Percentiles rank a stretch among this genome's conserved stretches.
Evolutionary conservation across 768 basidiomycete species (phyloP).

Genomic region (Auriscalpium microsporum): DNA sequence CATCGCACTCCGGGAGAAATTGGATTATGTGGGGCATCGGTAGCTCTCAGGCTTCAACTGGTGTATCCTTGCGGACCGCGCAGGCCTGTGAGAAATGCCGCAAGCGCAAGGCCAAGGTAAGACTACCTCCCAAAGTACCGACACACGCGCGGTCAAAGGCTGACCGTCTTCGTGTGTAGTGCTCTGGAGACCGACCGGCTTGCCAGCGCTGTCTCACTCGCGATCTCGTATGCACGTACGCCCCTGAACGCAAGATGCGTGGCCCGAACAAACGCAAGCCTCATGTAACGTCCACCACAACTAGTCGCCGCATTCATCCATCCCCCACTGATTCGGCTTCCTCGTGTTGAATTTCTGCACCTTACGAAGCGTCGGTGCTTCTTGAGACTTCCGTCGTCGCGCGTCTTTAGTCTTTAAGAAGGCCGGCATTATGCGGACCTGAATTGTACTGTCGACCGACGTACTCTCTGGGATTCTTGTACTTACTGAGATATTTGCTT

Average conservation of each 20-base stretch:
- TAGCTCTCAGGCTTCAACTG: no score
- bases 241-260: constrained; percentile 53
- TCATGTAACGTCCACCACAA: background rate
- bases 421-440: no score
- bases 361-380: no score
- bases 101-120: constrained; percentile 64
- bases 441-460: no score
- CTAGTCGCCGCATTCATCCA: background rate
- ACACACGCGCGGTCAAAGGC: background rate
- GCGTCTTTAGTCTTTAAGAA: no score
- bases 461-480: no score
- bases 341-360: no score
- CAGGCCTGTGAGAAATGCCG: constrained; percentile 75
- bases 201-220: constrained; percentile 57
- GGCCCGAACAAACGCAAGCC: constrained; percentile 52
- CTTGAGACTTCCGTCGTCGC: no score
- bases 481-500: no score
- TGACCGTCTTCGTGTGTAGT: constrained; percentile 30
- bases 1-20: no score
- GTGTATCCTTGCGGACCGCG: constrained; percentile 41
- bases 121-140: constrained; percentile 6
- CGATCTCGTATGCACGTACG: constrained; percentile 57
- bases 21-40: no score
- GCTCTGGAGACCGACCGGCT: constrained; percentile 60
- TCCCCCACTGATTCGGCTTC: no score